Evolutionary conservation across 1,284 basidiomycete genomes (phyloP).

Genomic region (Xerocomus minutiporus): DNA sequence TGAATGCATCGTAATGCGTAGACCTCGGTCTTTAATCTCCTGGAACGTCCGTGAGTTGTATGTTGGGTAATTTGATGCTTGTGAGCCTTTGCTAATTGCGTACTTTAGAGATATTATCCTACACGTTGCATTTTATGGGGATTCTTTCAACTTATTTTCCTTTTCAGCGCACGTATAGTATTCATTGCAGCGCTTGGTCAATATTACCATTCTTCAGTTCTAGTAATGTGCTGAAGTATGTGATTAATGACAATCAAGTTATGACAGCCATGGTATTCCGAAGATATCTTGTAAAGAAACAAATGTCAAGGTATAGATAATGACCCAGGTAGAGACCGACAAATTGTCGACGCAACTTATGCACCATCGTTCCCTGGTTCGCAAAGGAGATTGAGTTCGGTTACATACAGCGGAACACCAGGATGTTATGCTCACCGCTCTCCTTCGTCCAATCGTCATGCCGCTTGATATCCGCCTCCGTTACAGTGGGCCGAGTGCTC

Average conservation of each 20-base stretch:
- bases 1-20: constrained; percentile 15
- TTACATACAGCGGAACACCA: background rate
- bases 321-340: background rate
- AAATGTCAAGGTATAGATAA: constrained; percentile 17
- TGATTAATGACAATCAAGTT: background rate
- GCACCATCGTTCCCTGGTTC: constrained; percentile 41
- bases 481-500: constrained; percentile 86
- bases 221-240: constrained; percentile 4
- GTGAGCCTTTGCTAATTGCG: constrained; percentile 1
- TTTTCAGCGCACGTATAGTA: constrained; percentile 17
- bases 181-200: constrained; percentile 12
- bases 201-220: constrained; percentile 12
- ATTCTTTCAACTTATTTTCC: constrained; percentile 4
- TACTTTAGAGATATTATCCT: constrained; percentile 20
- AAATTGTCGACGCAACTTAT: constrained; percentile 20
- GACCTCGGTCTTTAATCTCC: background rate
- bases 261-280: constrained; percentile 5
- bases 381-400: background rate
- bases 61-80: background rate
- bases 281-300: constrained; percentile 9
- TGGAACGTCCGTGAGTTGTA: background rate
- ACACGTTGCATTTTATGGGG: constrained; percentile 5
- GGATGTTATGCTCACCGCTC: constrained; percentile 47
- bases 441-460: constrained; percentile 94
- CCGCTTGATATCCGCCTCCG: constrained; percentile 81